Evolutionary conservation across 768 basidiomycete species (phyloP).

Genomic region (Psilocybe sp.): DNA sequence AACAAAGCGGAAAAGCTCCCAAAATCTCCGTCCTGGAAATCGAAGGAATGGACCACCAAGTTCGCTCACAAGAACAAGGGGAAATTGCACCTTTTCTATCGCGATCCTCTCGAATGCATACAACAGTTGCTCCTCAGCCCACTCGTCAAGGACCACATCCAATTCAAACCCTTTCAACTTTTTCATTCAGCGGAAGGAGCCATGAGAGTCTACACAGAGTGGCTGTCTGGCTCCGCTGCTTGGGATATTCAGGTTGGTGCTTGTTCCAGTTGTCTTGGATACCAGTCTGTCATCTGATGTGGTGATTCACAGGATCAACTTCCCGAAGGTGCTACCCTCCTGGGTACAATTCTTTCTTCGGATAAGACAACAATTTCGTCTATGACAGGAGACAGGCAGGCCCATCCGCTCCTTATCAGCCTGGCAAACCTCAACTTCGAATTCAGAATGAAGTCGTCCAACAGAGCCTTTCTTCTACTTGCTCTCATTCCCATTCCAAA

Average conservation of each 20-base stretch:
- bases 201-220: constrained; percentile 5
- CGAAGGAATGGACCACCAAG: constrained; percentile 3
- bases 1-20: constrained; percentile 19
- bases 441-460: constrained; percentile 23
- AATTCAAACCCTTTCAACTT: constrained; percentile 7
- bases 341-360: constrained; percentile 9
- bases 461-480: constrained; percentile 17
- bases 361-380: constrained; percentile 19
- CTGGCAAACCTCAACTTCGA: constrained; percentile 25
- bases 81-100: constrained; percentile 22
- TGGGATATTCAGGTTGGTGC: constrained; percentile 12
- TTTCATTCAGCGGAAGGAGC: not conserved
- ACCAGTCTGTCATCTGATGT: too few relatives aligned
- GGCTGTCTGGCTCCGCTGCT: constrained; percentile 4
- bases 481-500: constrained; percentile 26
- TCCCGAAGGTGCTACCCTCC: constrained; percentile 9
- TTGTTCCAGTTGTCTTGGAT: too few relatives aligned
- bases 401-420: constrained; percentile 23
- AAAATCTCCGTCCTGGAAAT: constrained; percentile 18
- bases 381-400: constrained; percentile 22
- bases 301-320: constrained; percentile 14
- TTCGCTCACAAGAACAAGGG: constrained; percentile 7
- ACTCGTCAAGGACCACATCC: constrained; percentile 15
- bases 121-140: constrained; percentile 20
- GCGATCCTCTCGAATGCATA: constrained; percentile 20